Conservation (phyloP, 139 green algal species). For the Chlorella sp. region DNA sequence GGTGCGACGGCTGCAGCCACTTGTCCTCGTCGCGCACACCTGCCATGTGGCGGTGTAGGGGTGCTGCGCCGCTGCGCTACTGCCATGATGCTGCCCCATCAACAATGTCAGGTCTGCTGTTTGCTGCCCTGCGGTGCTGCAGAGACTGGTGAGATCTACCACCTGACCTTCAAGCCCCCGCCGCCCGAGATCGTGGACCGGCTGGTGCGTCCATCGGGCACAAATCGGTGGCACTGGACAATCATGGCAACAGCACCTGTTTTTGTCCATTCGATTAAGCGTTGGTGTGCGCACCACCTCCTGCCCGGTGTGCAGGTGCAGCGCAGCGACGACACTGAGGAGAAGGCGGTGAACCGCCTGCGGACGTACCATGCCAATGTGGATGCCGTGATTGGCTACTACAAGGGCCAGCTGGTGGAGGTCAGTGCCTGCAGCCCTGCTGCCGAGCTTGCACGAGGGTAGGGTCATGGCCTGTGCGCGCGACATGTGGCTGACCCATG, state of each 20-base stretch:
- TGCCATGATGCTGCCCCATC: background rate
- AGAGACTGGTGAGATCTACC: conserved; percentile 94
- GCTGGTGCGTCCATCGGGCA: conserved; percentile 45
- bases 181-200: conserved; percentile 73
- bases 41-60: background rate
- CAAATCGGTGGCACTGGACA: too few species aligned
- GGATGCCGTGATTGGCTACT: conserved; percentile 82
- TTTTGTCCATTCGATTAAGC: background rate
- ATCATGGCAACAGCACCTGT: background rate
- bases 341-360: conserved; percentile 81
- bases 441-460: background rate
- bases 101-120: background rate
- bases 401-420: conserved; percentile 74
- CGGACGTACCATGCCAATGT: conserved; percentile 83
- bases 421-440: conserved; percentile 44
- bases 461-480: background rate
- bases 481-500: background rate
- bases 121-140: background rate
- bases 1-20: conserved; percentile 8
- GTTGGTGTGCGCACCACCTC: background rate
- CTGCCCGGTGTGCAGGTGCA: conserved; percentile 38
- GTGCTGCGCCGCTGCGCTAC: background rate
- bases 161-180: conserved; percentile 90
- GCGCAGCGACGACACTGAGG: conserved; percentile 95
- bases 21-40: background rate